Conservation (phyloP, 495 filamentous ascomycete genomes). For the Penicillium salamii region DNA sequence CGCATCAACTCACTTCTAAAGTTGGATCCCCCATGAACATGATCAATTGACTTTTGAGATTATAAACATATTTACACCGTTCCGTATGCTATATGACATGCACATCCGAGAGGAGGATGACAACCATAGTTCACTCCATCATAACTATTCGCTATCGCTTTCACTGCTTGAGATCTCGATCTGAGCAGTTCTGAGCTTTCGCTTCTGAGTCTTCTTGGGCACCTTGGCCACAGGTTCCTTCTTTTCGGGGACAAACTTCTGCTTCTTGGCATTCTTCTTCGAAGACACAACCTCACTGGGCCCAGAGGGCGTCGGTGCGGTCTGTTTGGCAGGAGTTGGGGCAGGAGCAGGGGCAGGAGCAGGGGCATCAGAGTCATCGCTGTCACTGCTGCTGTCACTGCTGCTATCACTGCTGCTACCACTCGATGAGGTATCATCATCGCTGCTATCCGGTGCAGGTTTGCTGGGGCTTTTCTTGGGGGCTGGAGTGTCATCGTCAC, state of each 20-base stretch:
- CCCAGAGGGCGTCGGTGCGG: not conserved
- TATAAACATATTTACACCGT: slow-evolving; percentile 12
- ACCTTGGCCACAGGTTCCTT: slow-evolving; percentile 6
- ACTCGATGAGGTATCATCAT: slow-evolving; percentile 19
- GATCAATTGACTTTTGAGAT: slow-evolving; percentile 8
- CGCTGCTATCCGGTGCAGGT: slow-evolving; percentile 8
- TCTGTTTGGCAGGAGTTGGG: not conserved
- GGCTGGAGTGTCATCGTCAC: slow-evolving; percentile 11
- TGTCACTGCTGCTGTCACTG: slow-evolving; percentile 13
- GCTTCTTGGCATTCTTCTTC: slow-evolving; percentile 9
- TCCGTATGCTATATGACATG: slow-evolving; percentile 17
- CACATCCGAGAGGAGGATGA: slow-evolving; percentile 10
- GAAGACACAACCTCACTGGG: not conserved
- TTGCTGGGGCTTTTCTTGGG: slow-evolving; percentile 14
- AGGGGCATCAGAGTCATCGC: slow-evolving; percentile 16
- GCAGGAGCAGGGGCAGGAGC: slow-evolving; percentile 1
- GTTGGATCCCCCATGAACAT: not conserved
- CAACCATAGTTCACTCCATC: not conserved
- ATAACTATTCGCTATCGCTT: slow-evolving; percentile 27
- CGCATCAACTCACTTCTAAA: no score
- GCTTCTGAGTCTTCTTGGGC: slow-evolving; percentile 31
- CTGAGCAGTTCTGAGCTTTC: slow-evolving; percentile 23
- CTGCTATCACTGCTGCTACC: slow-evolving; percentile 11
- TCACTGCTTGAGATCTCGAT: slow-evolving; percentile 31
- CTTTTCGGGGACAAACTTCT: slow-evolving; percentile 6